Evolutionary conservation across 2,329 filamentous ascomycete genomes (phyloP).

Genomic region (Phaeosphaeria sp.): DNA sequence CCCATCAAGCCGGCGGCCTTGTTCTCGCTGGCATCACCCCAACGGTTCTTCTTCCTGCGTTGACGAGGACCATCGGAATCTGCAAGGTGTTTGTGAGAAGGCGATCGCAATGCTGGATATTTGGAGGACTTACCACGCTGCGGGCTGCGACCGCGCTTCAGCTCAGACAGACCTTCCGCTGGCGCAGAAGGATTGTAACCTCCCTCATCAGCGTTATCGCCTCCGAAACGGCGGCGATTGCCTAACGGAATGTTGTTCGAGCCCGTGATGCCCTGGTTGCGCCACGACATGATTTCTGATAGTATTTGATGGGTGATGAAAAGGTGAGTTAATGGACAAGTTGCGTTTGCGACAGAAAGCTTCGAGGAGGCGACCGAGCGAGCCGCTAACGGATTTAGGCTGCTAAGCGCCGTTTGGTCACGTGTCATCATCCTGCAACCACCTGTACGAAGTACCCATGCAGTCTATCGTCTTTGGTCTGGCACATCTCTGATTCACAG

Average conservation of each 20-base stretch:
- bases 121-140: conserved; percentile 69
- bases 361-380: conserved; percentile 1
- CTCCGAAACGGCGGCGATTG: conserved; percentile 79
- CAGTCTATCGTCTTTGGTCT: background rate
- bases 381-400: background rate
- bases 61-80: conserved; percentile 77
- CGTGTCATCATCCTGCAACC: background rate
- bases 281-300: conserved; percentile 65
- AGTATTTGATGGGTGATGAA: conserved; percentile 16
- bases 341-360: conserved; percentile 6
- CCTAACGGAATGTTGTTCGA: conserved; percentile 98
- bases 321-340: conserved; percentile 14
- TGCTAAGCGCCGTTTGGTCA: background rate
- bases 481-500: background rate
- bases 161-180: conserved; percentile 55
- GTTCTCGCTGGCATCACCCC: conserved; percentile 97
- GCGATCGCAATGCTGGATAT: background rate
- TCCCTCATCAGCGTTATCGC: conserved; percentile 57
- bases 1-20: conserved; percentile 99
- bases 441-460: background rate
- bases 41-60: conserved; percentile 98
- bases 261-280: conserved; percentile 84
- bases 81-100: conserved; percentile 24
- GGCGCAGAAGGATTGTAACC: conserved; percentile 55
- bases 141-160: conserved; percentile 93